Base-by-base conservation (phyloP, 2,329 filamentous ascomycete species). In the Zopfia rhizophila region DNA sequence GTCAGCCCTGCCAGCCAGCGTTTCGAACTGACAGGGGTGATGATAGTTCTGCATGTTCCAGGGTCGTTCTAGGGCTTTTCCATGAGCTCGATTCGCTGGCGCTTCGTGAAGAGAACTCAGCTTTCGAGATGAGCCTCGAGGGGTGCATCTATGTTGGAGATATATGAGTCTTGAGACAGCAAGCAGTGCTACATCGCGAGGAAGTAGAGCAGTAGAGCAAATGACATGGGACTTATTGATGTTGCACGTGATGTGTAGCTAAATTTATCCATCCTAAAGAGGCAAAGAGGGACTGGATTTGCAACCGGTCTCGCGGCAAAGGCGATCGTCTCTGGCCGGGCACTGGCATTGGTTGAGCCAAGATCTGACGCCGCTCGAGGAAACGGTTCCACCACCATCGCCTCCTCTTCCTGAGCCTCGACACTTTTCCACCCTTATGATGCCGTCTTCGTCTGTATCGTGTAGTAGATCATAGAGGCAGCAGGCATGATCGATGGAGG, bases 401-500 rank as follows among this genome's bases (percentile, higher is more conserved):
- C 21, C 25, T 36, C 35, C 16, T 43, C 29, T 21, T 23, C 19
- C 24, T 27, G 24, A n/a, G 8, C 24, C n/a, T 27, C 24, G n/a
- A n/a, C 24, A 27, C n/a, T 27, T 27, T 27, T 32, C 36, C 36
- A 45, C 16, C 38, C 30, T 24, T 45, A 27, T 41, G 23, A 45
- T 53, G 40, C 28, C 13, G 42, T 28, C 22, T 35, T 22, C 31
- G 25, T 24, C 23, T 41, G 8, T 22, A 13, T 40, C 23, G 25
- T 35, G 31, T 32, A 48, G 49, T 61, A 48, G 45, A 45, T 39
- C 44, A n/a, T 37, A 21, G 38, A 14, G 27, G 18, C 35, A 18
- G 38, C 53, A 42, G 55, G 43, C 45, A 60, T 59, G 58, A 48
- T 53, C 51, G 27, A 58, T 56, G 53, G 44, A 43, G 31, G 27